Percentiles rank a stretch among this genome's conserved stretches.
These are phyloP conservation scores for Emmonsiellopsis sp. DNA, from an alignment of 2,329 filamentous ascomycete species.

Conservation along the genomic window DNA sequence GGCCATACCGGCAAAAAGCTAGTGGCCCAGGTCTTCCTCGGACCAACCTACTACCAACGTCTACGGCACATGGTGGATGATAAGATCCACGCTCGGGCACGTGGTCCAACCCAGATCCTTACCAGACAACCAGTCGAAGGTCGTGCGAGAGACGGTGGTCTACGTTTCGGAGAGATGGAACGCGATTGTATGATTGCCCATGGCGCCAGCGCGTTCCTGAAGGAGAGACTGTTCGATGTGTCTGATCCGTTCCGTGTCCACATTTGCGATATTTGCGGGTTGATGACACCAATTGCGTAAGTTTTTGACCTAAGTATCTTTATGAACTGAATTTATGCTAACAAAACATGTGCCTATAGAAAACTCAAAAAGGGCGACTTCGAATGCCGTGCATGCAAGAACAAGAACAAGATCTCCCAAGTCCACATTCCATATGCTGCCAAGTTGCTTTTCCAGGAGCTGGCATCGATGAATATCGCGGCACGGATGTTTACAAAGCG, in stretches of 20 bases:
- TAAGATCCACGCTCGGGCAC: constrained; percentile 98
- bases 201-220: constrained; percentile 90
- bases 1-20: constrained; percentile 93
- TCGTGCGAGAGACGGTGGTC: constrained; percentile 93
- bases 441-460: constrained; percentile 95
- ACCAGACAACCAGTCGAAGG: constrained; percentile 96
- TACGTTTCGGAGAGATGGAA: constrained; percentile 99
- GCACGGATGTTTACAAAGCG: constrained; percentile 88
- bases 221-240: constrained; percentile 94
- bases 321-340: neutral
- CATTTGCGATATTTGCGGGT: constrained; percentile 94
- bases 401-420: constrained; percentile 97
- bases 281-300: constrained; percentile 99
- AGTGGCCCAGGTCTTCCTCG: constrained; percentile 89
- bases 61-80: constrained; percentile 99
- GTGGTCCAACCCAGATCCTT: constrained; percentile 93
- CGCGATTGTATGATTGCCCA: constrained; percentile 99
- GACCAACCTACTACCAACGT: constrained; percentile 97
- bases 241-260: constrained; percentile 97
- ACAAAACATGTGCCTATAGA: constrained; percentile 35
- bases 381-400: constrained; percentile 95
- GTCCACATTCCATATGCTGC: constrained; percentile 96
- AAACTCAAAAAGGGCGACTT: constrained; percentile 94
- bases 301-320: constrained; percentile 34
- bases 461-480: constrained; percentile 97